Conservation (phyloP, 1,284 basidiomycete genomes). For the Crepidotus sp. region DNA sequence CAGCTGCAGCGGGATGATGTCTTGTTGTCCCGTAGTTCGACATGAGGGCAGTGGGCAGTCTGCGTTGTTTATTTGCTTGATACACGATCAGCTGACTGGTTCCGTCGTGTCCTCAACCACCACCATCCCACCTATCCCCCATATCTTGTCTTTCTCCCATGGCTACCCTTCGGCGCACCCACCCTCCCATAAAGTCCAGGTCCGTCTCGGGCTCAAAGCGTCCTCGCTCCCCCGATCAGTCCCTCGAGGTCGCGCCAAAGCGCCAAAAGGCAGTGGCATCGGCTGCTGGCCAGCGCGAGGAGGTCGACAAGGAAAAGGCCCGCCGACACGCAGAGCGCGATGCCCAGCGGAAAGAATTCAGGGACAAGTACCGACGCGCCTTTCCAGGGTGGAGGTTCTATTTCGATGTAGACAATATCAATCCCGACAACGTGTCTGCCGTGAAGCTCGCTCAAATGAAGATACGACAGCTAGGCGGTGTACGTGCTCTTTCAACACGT, state of each 20-base stretch:
- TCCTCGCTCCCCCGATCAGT: slow-evolving; percentile 53
- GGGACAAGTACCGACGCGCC: slow-evolving; percentile 73
- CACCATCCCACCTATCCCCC: slow-evolving; percentile 14
- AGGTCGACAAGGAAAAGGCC: slow-evolving; percentile 23
- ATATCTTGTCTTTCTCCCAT: slow-evolving; percentile 21
- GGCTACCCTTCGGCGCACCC: slow-evolving; percentile 21
- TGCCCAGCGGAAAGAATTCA: slow-evolving; percentile 64
- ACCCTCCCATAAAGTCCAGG: slow-evolving; percentile 25
- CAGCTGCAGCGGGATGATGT: slow-evolving; percentile 39
- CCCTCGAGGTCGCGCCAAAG: slow-evolving; percentile 30
- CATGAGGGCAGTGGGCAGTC: slow-evolving; percentile 32
- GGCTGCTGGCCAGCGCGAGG: slow-evolving; percentile 9
- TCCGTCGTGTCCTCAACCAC: slow-evolving; percentile 15
- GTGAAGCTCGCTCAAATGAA: slow-evolving; percentile 42
- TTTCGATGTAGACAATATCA: slow-evolving; percentile 65
- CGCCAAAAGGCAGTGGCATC: slow-evolving; percentile 24
- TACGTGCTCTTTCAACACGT: slow-evolving; percentile 36
- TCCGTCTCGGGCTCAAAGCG: slow-evolving; percentile 41
- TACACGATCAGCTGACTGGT: too few relatives aligned
- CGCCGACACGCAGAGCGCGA: slow-evolving; percentile 39
- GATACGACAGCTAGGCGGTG: slow-evolving; percentile 67
- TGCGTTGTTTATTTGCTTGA: background rate
- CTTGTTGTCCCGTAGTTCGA: slow-evolving; percentile 51
- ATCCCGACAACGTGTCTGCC: slow-evolving; percentile 36
- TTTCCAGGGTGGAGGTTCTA: slow-evolving; percentile 84